A percentile compares a stretch with the other conserved stretches of the same genome.
phyloP scores from a whole-genome alignment of 163 green algal genomes.

The Trebouxiophyceae sp. region DNA sequence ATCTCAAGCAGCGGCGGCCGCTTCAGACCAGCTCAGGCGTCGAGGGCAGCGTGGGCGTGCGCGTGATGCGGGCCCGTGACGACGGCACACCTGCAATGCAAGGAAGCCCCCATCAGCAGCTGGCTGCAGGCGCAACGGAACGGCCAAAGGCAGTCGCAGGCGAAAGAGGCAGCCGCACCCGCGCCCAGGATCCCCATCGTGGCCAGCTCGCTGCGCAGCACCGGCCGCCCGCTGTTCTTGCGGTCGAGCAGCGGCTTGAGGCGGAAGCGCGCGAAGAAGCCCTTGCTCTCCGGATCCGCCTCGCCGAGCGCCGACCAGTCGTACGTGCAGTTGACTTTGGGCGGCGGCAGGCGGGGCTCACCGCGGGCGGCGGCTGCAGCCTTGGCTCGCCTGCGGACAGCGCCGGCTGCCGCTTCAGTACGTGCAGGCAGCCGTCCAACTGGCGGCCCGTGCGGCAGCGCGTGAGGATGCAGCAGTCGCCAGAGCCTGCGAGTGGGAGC shows the following conservation, averaged over 20 bases:
- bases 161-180: neutral
- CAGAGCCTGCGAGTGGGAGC: too few relatives aligned
- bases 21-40: neutral
- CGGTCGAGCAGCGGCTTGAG: neutral
- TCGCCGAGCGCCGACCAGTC: neutral
- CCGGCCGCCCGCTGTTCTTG: neutral
- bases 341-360: neutral
- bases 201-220: neutral
- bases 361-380: neutral
- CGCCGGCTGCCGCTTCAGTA: neutral
- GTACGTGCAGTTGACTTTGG: neutral
- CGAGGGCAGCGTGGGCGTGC: neutral
- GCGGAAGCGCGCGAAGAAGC: neutral
- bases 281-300: neutral
- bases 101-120: neutral
- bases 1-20: too few relatives aligned
- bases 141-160: neutral
- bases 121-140: neutral
- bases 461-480: neutral
- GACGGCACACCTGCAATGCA: neutral
- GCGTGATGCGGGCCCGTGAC: neutral
- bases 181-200: neutral
- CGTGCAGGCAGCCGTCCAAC: neutral
- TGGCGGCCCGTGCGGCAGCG: neutral
- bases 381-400: neutral